Evolutionary conservation across 2,329 filamentous ascomycete genomes (phyloP).

Genomic region (Escovopsis sp.): DNA sequence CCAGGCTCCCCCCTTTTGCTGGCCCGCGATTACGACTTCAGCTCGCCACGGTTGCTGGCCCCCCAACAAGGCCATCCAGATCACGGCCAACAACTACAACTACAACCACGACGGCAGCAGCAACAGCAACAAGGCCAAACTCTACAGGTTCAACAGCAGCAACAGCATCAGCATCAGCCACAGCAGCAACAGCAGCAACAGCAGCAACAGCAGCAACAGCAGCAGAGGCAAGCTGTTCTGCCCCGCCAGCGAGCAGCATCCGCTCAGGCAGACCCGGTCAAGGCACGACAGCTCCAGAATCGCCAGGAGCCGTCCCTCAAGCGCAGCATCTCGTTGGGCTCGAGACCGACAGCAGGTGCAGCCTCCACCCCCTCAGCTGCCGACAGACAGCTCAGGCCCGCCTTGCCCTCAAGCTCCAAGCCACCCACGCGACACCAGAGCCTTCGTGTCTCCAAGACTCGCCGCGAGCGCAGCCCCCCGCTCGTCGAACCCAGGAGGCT

Average conservation of each 20-base stretch:
- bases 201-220: no score
- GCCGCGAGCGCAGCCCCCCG: neutral
- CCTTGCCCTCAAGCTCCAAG: neutral
- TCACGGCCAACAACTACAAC: no score
- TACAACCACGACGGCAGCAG: no score
- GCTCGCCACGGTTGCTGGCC: conserved; percentile 1
- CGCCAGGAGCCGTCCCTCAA: conserved; percentile 4
- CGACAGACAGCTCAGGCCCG: neutral
- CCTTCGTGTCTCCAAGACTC: conserved; percentile 4
- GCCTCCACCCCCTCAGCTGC: no score
- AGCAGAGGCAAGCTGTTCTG: neutral
- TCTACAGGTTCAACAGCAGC: no score
- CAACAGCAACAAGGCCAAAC: no score
- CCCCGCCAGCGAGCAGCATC: neutral
- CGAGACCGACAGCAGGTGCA: conserved; percentile 3
- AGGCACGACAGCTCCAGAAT: neutral
- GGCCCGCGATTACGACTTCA: no score
- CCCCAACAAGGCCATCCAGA: neutral
- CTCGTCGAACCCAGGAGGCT: conserved; percentile 1
- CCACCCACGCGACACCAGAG: conserved; percentile 1
- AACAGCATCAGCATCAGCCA: no score
- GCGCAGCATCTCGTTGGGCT: conserved; percentile 7
- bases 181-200: no score
- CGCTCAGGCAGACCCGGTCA: neutral
- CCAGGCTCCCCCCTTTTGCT: neutral